phyloP scores from a whole-genome alignment of 2,329 filamentous ascomycete genomes.

The Talaromyces islandicus region DNA sequence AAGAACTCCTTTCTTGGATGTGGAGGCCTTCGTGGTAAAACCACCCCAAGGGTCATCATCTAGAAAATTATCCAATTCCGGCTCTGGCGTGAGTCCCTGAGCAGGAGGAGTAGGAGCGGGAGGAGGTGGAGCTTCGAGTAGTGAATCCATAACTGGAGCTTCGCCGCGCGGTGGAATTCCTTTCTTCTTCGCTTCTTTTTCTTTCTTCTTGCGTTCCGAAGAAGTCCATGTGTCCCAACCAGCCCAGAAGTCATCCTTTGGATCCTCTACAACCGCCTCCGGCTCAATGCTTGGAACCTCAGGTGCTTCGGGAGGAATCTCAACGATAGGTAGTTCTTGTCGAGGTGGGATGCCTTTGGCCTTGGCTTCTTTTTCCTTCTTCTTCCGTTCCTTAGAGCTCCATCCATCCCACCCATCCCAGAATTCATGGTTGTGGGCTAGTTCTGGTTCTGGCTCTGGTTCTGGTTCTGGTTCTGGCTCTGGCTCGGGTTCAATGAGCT shows the following conservation, averaged over 20 bases:
- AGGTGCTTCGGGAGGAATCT: conserved; percentile 13
- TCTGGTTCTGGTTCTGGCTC: background rate
- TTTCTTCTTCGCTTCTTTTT: conserved; percentile 12
- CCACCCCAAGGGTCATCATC: conserved; percentile 36
- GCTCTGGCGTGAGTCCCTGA: conserved; percentile 37
- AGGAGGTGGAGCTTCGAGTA: conserved; percentile 38
- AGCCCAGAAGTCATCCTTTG: conserved; percentile 9
- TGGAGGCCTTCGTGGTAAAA: conserved; percentile 29
- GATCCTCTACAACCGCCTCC: conserved; percentile 23
- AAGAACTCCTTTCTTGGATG: conserved; percentile 35
- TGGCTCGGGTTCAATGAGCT: conserved; percentile 1
- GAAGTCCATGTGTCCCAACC: conserved; percentile 8
- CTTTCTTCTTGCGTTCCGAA: conserved; percentile 10
- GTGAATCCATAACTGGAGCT: background rate
- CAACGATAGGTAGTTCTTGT: conserved; percentile 5
- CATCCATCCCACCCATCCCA: conserved; percentile 8
- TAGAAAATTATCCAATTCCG: conserved; percentile 18
- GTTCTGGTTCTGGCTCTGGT: conserved; percentile 25
- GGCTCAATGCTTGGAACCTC: conserved; percentile 15
- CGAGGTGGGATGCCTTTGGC: conserved; percentile 7
- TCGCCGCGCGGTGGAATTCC: conserved; percentile 7
- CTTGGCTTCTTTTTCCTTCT: conserved; percentile 8
- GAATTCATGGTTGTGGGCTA: conserved; percentile 13
- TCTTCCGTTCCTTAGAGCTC: conserved; percentile 6
- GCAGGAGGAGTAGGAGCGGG: conserved; percentile 44